Evolutionary conservation across 1,284 basidiomycete genomes (phyloP).

Genomic region (Neolentinus lepideus): DNA sequence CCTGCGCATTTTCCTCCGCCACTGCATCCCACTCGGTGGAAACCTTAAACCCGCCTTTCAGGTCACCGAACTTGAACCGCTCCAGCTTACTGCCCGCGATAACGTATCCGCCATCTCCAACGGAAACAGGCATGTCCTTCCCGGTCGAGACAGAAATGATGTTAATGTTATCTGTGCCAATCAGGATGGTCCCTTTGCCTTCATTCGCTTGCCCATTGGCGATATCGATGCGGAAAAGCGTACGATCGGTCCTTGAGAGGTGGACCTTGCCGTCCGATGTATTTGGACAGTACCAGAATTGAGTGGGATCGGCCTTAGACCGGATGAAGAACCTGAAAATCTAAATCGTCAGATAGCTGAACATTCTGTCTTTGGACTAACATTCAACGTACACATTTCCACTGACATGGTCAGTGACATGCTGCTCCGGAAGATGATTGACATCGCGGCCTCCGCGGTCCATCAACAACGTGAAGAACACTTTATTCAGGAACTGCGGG

Average conservation of each 20-base stretch:
- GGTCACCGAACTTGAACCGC: neutral
- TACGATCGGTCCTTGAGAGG: neutral
- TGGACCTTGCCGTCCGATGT: neutral
- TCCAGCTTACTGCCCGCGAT: neutral
- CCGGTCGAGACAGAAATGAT: neutral
- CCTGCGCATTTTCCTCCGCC: neutral
- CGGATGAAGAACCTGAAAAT: conserved; percentile 11
- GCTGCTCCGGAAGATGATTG: conserved; percentile 1
- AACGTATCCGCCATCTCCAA: neutral
- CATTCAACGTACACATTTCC: conserved; percentile 6
- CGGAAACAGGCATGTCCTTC: neutral
- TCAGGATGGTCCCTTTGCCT: neutral
- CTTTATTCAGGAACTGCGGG: conserved; percentile 5
- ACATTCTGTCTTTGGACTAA: neutral
- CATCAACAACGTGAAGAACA: conserved; percentile 9
- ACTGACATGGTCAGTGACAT: conserved; percentile 10
- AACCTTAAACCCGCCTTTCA: neutral
- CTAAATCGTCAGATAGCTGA: neutral
- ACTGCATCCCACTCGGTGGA: neutral
- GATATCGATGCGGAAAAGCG: neutral
- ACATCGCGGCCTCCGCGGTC: conserved; percentile 1
- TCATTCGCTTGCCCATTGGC: neutral
- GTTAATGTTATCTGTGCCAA: neutral
- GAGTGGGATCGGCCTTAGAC: conserved; percentile 6
- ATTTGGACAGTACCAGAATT: conserved; percentile 8